Base-by-base conservation (phyloP, 2,329 filamentous ascomycete genomes). In the Neonectria punicea region DNA sequence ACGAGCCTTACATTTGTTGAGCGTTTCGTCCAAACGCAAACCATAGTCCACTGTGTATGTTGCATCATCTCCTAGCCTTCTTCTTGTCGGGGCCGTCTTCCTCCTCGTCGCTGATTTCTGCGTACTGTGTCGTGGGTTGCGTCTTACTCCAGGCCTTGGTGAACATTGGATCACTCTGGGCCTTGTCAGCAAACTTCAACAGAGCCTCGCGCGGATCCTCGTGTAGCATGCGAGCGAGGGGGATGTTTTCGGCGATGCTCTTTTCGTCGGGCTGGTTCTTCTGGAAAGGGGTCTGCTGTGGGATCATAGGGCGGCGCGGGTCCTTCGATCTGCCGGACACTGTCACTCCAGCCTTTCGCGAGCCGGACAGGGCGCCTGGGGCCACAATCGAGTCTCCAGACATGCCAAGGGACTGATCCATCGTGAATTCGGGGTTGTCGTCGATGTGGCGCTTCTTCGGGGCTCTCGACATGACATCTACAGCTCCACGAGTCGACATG, bases 371-470 rank as follows among this genome's bases (percentile, higher is more conserved):
- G 22, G 87, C 87, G 39, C 91, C 91, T 2, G 90, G 89, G 28
- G 88, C 90, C 59, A 97, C 82, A 66, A 97, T 92, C 9, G 90
- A 88, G 74, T 98, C 95, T 50, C 90, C 93, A 1, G 94, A 94
- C 64, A 98, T 86, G 14, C 93, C 94, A 4, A 91, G 84, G 5
- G 91, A 87, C 72, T 94, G 88, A 76, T 97, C 94, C 77, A 92
- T 97, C 1, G 94, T 97, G 36, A 97, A 85, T 63, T 89, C 89
- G 1, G 94, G 90, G 78, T 98, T 93, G 79, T 99, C 96, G 77
- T 99, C 96, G 65, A 99, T 90, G 77, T 99, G 95, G 2, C 95
- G 91, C 73, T 93, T 94, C 83, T 99, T 98, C 3, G 96, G 94
- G 0, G 94, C 94, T 74, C 93, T 93, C 67, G 92, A 94, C 89